These are phyloP conservation scores for Zea mays DNA, from an alignment of 176 grass and related monocot species.

Conservation along the genomic window DNA sequence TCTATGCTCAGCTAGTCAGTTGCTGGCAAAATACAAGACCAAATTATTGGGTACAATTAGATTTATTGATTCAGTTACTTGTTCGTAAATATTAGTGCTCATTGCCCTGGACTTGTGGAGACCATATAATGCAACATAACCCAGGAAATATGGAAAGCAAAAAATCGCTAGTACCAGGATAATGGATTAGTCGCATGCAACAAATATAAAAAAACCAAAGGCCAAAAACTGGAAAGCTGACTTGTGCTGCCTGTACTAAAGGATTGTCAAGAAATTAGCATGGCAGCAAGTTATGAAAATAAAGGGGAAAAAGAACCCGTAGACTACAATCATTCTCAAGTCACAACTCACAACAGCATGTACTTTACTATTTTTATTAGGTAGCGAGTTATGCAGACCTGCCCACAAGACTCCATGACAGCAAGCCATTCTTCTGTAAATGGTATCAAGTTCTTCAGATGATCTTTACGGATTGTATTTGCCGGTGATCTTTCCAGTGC, in stretches of 20 bases:
- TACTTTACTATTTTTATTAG: conserved; percentile 6
- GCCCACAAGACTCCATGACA: conserved; percentile 64
- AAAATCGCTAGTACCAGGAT: neutral
- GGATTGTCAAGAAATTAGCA: conserved; percentile 1
- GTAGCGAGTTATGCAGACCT: conserved; percentile 54
- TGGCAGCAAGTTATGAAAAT: neutral
- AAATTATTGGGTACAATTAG: neutral
- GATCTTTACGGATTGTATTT: conserved; percentile 45
- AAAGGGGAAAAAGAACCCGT: neutral
- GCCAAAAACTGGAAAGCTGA: neutral
- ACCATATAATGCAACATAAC: neutral
- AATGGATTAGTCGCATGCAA: conserved; percentile 9
- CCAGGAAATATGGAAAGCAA: neutral
- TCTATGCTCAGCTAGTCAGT: neutral
- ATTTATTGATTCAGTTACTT: conserved; percentile 1
- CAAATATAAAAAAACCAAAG: conserved; percentile 8
- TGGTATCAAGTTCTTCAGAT: conserved; percentile 50
- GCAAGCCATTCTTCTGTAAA: conserved; percentile 96
- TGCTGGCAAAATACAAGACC: neutral
- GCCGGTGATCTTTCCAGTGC: conserved; percentile 9
- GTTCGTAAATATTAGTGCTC: conserved; percentile 2
- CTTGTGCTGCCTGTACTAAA: neutral
- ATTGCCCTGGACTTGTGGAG: neutral
- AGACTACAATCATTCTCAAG: neutral
- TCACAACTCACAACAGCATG: neutral